phyloP scores from a whole-genome alignment of 208 protist species.

The Leishmania tropica region DNA sequence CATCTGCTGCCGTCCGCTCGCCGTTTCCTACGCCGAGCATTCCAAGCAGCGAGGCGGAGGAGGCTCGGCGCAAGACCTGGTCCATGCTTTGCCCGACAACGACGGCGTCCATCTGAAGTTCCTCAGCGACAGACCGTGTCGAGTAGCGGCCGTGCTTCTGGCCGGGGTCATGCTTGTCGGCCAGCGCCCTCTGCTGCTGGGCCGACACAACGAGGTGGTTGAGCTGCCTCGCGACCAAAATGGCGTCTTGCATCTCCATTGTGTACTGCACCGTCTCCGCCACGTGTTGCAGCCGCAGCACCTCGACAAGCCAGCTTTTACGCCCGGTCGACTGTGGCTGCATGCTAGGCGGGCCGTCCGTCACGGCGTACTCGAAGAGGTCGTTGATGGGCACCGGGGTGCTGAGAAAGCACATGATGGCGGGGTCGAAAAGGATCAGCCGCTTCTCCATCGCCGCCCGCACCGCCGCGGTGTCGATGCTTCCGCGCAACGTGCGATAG shows the following conservation, averaged over 20 bases:
- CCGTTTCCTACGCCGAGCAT: neutral
- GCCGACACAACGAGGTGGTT: conserved; percentile 25
- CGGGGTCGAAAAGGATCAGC: conserved; percentile 25
- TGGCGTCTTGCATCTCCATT: conserved; percentile 44
- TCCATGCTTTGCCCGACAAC: conserved; percentile 14
- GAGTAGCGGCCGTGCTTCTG: neutral
- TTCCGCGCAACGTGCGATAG: conserved; percentile 4
- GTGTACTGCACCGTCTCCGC: conserved; percentile 46
- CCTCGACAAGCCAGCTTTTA: conserved; percentile 44
- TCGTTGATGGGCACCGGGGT: conserved; percentile 30
- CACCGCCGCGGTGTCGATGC: conserved; percentile 7
- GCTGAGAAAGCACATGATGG: conserved; percentile 31
- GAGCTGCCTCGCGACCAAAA: conserved; percentile 32
- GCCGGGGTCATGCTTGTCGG: neutral
- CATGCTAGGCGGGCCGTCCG: conserved; percentile 18
- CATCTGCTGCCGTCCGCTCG: neutral
- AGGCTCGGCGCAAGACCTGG: neutral
- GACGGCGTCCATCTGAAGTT: conserved; percentile 19
- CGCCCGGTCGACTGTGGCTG: conserved; percentile 22
- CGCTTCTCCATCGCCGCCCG: conserved; percentile 12
- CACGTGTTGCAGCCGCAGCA: conserved; percentile 45
- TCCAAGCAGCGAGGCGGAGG: conserved; percentile 1
- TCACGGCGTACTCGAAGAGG: conserved; percentile 32
- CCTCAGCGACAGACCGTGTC: neutral
- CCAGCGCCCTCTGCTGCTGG: conserved; percentile 9